Base-by-base conservation (phyloP, 2,329 filamentous ascomycete genomes). In the Nemania sp. region DNA sequence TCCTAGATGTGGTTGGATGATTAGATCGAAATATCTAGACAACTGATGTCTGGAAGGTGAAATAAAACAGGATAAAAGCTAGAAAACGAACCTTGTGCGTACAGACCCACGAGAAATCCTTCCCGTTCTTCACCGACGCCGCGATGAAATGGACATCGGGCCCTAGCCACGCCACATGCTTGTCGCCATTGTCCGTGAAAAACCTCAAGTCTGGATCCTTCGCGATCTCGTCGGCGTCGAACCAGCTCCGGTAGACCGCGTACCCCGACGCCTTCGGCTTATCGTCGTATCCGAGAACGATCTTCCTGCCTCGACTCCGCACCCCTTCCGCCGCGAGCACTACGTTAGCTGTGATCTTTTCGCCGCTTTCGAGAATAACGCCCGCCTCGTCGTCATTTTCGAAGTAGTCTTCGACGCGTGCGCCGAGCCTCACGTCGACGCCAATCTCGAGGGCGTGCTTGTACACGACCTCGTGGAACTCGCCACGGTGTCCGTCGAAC, bases 81-180 rank as follows among this genome's bases (percentile, higher is more conserved):
- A 47, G 29, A n/a, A n/a, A n/a, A 66, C 68, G 57, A 60, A 78
- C 77, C 61, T 76, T 78, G 65, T 81, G 80, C 32, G 83, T 84
- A 54, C 81, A 80, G 5, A 83, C 82, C 82, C 82, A 84, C 55
- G 76, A 80, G 63, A 84, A 80, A 60, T 83, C 81, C 49, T 77
- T 76, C 9, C 81, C 81, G 37, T 77, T 75, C 69, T 84, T 83
- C 59, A 84, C 78, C 0, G 79, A 79, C 2, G 81, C 81, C 6
- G 79, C 79, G 37, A 84, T 77, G 66, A 82, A 81, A 64, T 82
- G 80, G 2, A 82, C 77, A 58, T 84, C 81, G 12, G 78, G 77
- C 2, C 81, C 82, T 25, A 84, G 74, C 82, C 81, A 85, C 42
- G 76, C 79, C 4, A 78, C 76, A 67, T 84, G 81, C 20, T 79